These are phyloP conservation scores for Clonostachys byssicola DNA, from an alignment of 2,329 filamentous ascomycete species.

Conservation along the genomic window DNA sequence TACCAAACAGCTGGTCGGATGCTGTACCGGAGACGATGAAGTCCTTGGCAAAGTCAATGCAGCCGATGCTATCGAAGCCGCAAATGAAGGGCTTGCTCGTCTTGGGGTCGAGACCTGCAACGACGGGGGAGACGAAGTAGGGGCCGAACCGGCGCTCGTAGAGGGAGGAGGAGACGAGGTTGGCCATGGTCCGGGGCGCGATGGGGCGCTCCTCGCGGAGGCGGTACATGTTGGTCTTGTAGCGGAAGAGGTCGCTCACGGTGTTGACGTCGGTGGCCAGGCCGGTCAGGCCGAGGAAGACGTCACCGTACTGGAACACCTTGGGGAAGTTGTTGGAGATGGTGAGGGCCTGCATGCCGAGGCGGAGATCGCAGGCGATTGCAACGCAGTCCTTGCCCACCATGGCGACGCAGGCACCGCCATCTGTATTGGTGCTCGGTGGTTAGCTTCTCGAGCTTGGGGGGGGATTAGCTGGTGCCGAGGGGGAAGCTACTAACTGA, in stretches of 20 bases:
- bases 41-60: slow-evolving; percentile 99
- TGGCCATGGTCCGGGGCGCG: slow-evolving; percentile 90
- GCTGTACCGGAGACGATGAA: slow-evolving; percentile 98
- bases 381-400: slow-evolving; percentile 99
- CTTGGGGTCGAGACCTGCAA: slow-evolving; percentile 92
- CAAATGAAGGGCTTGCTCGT: slow-evolving; percentile 96
- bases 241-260: slow-evolving; percentile 95
- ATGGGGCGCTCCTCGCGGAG: slow-evolving; percentile 97
- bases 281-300: slow-evolving; percentile 92
- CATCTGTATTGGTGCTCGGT: slow-evolving; percentile 42
- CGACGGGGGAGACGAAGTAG: slow-evolving; percentile 92
- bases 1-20: slow-evolving; percentile 96
- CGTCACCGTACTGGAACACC: slow-evolving; percentile 95
- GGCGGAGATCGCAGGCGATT: slow-evolving; percentile 97
- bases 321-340: slow-evolving; percentile 99
- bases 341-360: slow-evolving; percentile 93
- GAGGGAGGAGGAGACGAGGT: slow-evolving; percentile 84
- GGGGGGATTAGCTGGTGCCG: too few species aligned
- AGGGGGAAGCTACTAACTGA: too few species aligned
- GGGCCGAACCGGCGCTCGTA: slow-evolving; percentile 97
- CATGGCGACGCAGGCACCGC: slow-evolving; percentile 97
- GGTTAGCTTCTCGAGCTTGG: background rate
- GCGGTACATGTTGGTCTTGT: slow-evolving; percentile 99
- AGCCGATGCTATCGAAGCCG: slow-evolving; percentile 98
- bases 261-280: slow-evolving; percentile 94